phyloP scores from a whole-genome alignment of 2,329 filamentous ascomycete species.

The Fusarium mangiferae region DNA sequence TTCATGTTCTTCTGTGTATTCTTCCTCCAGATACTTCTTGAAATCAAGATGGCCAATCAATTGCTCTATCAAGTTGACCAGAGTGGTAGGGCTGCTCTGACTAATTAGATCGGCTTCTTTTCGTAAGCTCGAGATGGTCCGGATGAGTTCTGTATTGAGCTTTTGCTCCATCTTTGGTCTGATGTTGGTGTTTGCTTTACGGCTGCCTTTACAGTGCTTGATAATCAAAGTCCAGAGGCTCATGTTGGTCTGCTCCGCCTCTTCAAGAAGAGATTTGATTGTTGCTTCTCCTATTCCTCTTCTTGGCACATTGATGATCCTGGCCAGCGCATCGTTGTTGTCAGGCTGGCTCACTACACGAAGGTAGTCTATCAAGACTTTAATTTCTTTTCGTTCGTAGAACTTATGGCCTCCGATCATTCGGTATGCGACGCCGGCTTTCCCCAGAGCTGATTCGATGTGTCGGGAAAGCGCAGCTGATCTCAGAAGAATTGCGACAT shows the following conservation, averaged over 20 bases:
- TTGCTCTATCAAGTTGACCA: slow-evolving; percentile 62
- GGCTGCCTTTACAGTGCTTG: slow-evolving; percentile 63
- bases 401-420: slow-evolving; percentile 94
- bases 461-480: slow-evolving; percentile 84
- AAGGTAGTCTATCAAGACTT: slow-evolving; percentile 87
- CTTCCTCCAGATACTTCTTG: slow-evolving; percentile 76
- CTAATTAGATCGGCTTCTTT: slow-evolving; percentile 45
- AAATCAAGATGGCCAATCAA: slow-evolving; percentile 75
- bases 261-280: slow-evolving; percentile 76
- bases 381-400: slow-evolving; percentile 91
- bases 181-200: slow-evolving; percentile 60
- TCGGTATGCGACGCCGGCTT: slow-evolving; percentile 83
- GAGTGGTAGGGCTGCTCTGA: slow-evolving; percentile 43
- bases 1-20: slow-evolving; percentile 79
- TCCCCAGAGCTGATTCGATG: slow-evolving; percentile 85
- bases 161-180: slow-evolving; percentile 63
- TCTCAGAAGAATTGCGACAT: slow-evolving; percentile 88
- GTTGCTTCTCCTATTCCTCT: slow-evolving; percentile 85
- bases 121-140: slow-evolving; percentile 51
- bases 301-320: slow-evolving; percentile 86
- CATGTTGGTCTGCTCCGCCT: slow-evolving; percentile 75
- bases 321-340: slow-evolving; percentile 85
- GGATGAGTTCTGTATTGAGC: slow-evolving; percentile 61
- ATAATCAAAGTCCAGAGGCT: slow-evolving; percentile 80
- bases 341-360: slow-evolving; percentile 84